Evolutionary conservation across 371 early-diverging fungal species (phyloP).

Genomic region (Actinomucor elegans): DNA sequence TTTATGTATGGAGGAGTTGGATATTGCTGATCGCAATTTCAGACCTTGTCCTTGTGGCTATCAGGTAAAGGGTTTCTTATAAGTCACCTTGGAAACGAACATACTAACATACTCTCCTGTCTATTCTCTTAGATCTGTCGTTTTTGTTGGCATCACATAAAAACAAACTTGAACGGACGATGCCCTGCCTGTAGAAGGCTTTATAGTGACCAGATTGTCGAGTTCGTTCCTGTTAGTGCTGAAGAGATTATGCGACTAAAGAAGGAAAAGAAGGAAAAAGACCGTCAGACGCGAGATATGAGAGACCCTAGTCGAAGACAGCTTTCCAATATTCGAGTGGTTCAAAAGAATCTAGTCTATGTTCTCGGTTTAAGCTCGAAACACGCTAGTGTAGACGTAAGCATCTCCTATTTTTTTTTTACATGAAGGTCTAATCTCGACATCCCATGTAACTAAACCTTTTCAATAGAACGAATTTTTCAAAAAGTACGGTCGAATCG

Average conservation of each 20-base stretch:
- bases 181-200: constrained; percentile 93
- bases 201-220: constrained; percentile 85
- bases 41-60: constrained; percentile 97
- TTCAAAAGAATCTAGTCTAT: constrained; percentile 95
- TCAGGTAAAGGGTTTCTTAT: constrained; percentile 63
- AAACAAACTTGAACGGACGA: constrained; percentile 85
- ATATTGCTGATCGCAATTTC: constrained; percentile 92
- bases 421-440: constrained; percentile 4
- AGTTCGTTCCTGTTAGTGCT: constrained; percentile 86
- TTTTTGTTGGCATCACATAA: constrained; percentile 98
- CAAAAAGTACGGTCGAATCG: constrained; percentile 94
- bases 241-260: constrained; percentile 76
- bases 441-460: too few relatives aligned
- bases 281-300: constrained; percentile 85
- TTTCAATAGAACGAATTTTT: constrained; percentile 76
- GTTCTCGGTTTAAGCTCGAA: constrained; percentile 88
- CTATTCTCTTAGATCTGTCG: constrained; percentile 81
- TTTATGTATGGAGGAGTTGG: constrained; percentile 97
- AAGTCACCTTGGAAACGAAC: too few relatives aligned
- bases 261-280: constrained; percentile 85
- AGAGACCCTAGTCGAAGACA: constrained; percentile 85
- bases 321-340: constrained; percentile 88
- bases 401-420: neutral
- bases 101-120: neutral
- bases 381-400: constrained; percentile 85